Evolutionary conservation across 2,329 filamentous ascomycete genomes (phyloP).

Genomic region (Fusarium napiforme): DNA sequence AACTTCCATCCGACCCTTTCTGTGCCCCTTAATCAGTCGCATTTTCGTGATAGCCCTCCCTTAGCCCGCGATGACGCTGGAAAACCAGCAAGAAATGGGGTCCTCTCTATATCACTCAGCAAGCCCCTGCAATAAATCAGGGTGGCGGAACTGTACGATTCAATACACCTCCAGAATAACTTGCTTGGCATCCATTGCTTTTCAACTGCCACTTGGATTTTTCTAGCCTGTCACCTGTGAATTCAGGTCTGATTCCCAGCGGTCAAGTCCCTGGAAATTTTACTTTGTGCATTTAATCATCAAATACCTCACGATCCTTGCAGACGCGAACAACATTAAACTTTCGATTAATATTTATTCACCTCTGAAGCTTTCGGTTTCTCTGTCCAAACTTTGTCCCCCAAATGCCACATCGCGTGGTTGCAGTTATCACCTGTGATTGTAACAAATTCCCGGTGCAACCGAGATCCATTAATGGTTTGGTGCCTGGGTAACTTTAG

Average conservation of each 20-base stretch:
- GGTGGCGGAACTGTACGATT: conserved; percentile 36
- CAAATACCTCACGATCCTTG: background rate
- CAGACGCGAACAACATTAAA: background rate
- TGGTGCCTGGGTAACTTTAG: background rate
- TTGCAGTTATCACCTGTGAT: background rate
- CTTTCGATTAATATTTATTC: background rate
- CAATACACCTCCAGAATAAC: conserved; percentile 12
- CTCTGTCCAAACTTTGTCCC: background rate
- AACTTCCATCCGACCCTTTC: background rate
- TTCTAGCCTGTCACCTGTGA: background rate
- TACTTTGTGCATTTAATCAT: background rate
- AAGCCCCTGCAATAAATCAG: conserved; percentile 27
- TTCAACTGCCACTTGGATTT: background rate
- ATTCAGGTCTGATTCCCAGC: background rate
- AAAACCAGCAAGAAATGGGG: conserved; percentile 31
- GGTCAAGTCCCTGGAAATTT: background rate
- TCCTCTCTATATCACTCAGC: conserved; percentile 10
- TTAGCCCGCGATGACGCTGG: conserved; percentile 21
- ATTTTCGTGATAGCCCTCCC: conserved; percentile 17
- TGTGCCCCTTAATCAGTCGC: background rate
- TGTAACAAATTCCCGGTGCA: conserved; percentile 10
- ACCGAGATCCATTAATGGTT: conserved; percentile 9
- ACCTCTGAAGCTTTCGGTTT: background rate
- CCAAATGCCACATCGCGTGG: background rate
- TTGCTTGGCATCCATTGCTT: conserved; percentile 30